Evolutionary conservation across 495 filamentous ascomycete genomes (phyloP).

Genomic region (Xylaria palmicola): DNA sequence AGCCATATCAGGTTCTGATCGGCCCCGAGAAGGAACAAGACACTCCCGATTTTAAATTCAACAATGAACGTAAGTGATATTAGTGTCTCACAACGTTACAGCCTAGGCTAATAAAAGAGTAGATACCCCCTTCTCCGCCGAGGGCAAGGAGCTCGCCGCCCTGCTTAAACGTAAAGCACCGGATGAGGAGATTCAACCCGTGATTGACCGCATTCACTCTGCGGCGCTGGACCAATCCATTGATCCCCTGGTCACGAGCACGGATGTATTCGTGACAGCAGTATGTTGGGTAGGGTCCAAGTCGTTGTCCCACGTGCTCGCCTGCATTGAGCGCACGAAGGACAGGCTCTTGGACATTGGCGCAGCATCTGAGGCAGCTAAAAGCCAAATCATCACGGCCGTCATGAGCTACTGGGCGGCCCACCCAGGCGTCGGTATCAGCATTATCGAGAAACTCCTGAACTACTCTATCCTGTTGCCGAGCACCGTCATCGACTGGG

Average conservation of each 20-base stretch:
- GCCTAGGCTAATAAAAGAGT: background rate
- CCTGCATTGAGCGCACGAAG: constrained; percentile 94
- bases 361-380: constrained; percentile 65
- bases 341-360: constrained; percentile 82
- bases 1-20: constrained; percentile 80
- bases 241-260: constrained; percentile 77
- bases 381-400: constrained; percentile 82
- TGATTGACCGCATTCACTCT: constrained; percentile 74
- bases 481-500: constrained; percentile 83
- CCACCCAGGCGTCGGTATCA: constrained; percentile 89
- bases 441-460: constrained; percentile 93
- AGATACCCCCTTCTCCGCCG: constrained; percentile 78
- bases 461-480: constrained; percentile 95
- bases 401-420: constrained; percentile 93
- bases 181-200: constrained; percentile 74
- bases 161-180: constrained; percentile 80
- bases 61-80: constrained; percentile 63
- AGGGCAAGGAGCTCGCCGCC: constrained; percentile 74
- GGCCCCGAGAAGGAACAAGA: constrained; percentile 88
- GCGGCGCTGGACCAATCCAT: constrained; percentile 65
- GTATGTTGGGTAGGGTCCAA: constrained; percentile 92
- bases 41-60: constrained; percentile 90
- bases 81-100: background rate
- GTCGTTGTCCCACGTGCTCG: constrained; percentile 92
- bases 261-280: constrained; percentile 87